Conservation (phyloP, 2,329 filamentous ascomycete genomes). For the Conoideocrella luteorostrata region DNA sequence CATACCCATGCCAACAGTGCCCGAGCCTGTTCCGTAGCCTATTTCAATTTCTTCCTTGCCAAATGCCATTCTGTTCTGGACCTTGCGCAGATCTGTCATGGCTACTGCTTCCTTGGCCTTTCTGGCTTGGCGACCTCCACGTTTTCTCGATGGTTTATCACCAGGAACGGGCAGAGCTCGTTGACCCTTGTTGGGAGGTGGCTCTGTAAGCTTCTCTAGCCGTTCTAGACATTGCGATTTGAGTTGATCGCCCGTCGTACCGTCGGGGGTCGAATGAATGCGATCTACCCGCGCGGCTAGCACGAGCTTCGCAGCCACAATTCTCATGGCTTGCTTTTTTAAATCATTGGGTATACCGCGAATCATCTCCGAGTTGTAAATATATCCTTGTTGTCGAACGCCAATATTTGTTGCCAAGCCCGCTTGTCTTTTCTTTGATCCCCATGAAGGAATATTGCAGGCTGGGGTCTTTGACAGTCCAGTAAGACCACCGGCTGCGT, state of each 20-base stretch:
- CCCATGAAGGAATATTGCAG: conserved; percentile 86
- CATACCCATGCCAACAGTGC: conserved; percentile 88
- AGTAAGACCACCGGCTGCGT: conserved; percentile 81
- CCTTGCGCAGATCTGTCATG: conserved; percentile 94
- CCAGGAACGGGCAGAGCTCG: conserved; percentile 87
- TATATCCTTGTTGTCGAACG: conserved; percentile 83
- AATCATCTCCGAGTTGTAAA: conserved; percentile 89
- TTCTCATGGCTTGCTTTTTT: conserved; percentile 90
- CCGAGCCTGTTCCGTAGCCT: conserved; percentile 80
- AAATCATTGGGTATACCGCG: conserved; percentile 77
- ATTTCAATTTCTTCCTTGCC: conserved; percentile 93
- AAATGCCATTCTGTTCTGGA: conserved; percentile 93
- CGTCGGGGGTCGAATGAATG: conserved; percentile 74
- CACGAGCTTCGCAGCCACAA: conserved; percentile 86
- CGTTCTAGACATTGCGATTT: conserved; percentile 77
- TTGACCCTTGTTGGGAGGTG: conserved; percentile 80
- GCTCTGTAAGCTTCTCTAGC: conserved; percentile 87
- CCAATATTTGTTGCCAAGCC: conserved; percentile 91
- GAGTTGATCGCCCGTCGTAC: conserved; percentile 74
- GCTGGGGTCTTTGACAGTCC: conserved; percentile 87
- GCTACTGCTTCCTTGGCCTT: conserved; percentile 96
- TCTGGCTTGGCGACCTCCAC: conserved; percentile 79
- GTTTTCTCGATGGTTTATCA: conserved; percentile 89
- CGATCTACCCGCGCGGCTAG: conserved; percentile 89
- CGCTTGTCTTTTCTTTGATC: conserved; percentile 77